A percentile compares a stretch with the other conserved stretches of the same genome.
phyloP scores from a whole-genome alignment of 2,329 filamentous ascomycete genomes.

The Scortechinia acanthostroma region DNA sequence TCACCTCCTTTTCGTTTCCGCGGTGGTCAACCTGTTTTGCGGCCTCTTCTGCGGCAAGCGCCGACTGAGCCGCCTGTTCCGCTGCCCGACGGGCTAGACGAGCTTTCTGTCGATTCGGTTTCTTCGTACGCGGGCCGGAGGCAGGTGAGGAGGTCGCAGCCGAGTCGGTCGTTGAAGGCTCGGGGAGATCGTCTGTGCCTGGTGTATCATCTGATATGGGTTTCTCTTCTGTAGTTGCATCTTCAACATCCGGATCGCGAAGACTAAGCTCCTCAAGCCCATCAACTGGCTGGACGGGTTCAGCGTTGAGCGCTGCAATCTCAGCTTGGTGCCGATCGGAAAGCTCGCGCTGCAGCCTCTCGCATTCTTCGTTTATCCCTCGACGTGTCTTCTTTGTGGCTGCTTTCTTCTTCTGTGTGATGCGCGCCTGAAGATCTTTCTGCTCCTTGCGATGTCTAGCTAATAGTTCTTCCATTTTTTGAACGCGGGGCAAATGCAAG shows the following conservation, averaged over 20 bases:
- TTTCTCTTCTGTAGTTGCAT: constrained; percentile 1
- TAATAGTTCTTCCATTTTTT: constrained; percentile 65
- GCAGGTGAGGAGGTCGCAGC: constrained; percentile 10
- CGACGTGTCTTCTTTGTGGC: constrained; percentile 81
- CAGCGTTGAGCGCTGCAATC: constrained; percentile 30
- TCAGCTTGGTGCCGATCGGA: constrained; percentile 63
- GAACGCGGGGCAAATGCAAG: background rate
- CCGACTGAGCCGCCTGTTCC: constrained; percentile 66
- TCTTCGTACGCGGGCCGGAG: constrained; percentile 38
- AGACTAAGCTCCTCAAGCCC: constrained; percentile 8
- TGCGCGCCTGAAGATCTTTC: constrained; percentile 74
- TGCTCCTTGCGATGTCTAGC: constrained; percentile 81
- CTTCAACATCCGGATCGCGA: background rate
- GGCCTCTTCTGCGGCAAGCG: constrained; percentile 70
- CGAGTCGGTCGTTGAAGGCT: constrained; percentile 9
- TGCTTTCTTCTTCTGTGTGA: constrained; percentile 94
- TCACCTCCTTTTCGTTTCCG: constrained; percentile 60
- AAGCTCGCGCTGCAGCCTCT: constrained; percentile 58
- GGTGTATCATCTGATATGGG: constrained; percentile 2
- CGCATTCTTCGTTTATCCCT: constrained; percentile 71
- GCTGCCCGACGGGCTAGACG: constrained; percentile 82
- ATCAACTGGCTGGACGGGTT: constrained; percentile 2
- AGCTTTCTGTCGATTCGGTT: constrained; percentile 86
- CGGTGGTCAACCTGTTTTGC: constrained; percentile 67
- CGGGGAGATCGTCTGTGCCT: constrained; percentile 8